Base-by-base conservation (phyloP, 2,329 filamentous ascomycete genomes). In the Penicillium digitatum region DNA sequence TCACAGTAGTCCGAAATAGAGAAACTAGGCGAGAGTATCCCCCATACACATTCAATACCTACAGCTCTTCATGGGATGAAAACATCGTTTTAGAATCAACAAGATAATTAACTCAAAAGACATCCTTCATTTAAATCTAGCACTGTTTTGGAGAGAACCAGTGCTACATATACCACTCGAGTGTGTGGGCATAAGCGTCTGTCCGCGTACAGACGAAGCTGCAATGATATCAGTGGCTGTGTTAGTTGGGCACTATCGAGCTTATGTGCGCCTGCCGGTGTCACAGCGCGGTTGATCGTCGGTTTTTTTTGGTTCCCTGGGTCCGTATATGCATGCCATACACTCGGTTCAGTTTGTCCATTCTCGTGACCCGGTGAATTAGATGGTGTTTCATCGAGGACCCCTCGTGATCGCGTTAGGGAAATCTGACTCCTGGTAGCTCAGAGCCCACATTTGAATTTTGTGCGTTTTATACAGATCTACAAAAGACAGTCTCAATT, bases 211-310 rank as follows among this genome's bases (percentile, higher is more conserved):
- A 24, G 50, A 27, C 7, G 22, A 46, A 31, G 34, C 34, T 18
- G 45, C 22, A 32, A 53, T 53, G 51, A 53, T 48, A 53, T 53
- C 51, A 48, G 51, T 53, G 51, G 51, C 51, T 53, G 29, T 34
- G 24, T 48, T 39, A 12, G 18, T n/a, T 32, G 22, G 29, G 18
- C n/a, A 39, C 35, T 32, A 29, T 40, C 29, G 38, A 44, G 48
- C 35, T 42, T 31, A 44, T 35, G 38, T 31, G 50, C 35, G 35
- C 29, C 50, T 32, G 20, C 22, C 31, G 42, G 20, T 52, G 35
- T 29, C 50, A 48, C 18, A 29, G 48, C 18, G 6, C 38, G 42
- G 8, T 22, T 20, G 49, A 52, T 52, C 48, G 38, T 35, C 48
- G 27, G 2, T 16, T 32, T 32, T 20, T 45, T n/a, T n/a, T n/a